Conservation (phyloP, 257 asterid species). For the Scutellaria barbata region DNA sequence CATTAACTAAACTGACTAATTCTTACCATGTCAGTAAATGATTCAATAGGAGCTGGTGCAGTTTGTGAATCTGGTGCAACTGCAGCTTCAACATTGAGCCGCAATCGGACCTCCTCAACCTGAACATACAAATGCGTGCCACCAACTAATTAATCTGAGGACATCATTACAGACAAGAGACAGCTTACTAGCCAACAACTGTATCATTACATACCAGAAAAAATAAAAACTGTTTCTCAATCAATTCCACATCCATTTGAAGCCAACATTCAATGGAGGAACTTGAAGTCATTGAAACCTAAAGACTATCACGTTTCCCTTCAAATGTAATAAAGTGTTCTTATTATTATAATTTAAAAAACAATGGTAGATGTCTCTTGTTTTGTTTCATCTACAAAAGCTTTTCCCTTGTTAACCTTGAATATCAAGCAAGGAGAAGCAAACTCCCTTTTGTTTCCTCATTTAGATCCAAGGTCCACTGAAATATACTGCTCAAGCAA, state of each 20-base stretch:
- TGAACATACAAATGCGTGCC: conserved; percentile 39
- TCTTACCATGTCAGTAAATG: conserved; percentile 80
- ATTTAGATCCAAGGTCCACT: background rate
- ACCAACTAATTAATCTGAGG: conserved; percentile 16
- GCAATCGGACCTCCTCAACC: conserved; percentile 77
- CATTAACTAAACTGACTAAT: conserved; percentile 8
- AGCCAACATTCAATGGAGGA: conserved; percentile 18
- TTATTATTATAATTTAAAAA: background rate
- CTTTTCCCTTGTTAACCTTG: conserved; percentile 11
- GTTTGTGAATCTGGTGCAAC: conserved; percentile 63
- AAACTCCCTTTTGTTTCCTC: background rate
- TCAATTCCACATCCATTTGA: conserved; percentile 16
- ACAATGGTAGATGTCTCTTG: background rate
- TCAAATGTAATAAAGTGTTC: background rate
- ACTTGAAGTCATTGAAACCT: background rate
- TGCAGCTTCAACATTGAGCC: conserved; percentile 82
- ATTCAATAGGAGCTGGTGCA: conserved; percentile 84
- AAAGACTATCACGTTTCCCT: background rate
- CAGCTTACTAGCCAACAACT: background rate
- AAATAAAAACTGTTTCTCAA: background rate
- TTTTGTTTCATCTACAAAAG: background rate
- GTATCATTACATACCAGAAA: background rate
- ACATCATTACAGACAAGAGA: conserved; percentile 15
- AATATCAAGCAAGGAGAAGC: conserved; percentile 20
- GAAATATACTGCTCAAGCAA: conserved; percentile 6